Base-by-base conservation (phyloP, 768 basidiomycete species). In the Naganishia kalamii region DNA sequence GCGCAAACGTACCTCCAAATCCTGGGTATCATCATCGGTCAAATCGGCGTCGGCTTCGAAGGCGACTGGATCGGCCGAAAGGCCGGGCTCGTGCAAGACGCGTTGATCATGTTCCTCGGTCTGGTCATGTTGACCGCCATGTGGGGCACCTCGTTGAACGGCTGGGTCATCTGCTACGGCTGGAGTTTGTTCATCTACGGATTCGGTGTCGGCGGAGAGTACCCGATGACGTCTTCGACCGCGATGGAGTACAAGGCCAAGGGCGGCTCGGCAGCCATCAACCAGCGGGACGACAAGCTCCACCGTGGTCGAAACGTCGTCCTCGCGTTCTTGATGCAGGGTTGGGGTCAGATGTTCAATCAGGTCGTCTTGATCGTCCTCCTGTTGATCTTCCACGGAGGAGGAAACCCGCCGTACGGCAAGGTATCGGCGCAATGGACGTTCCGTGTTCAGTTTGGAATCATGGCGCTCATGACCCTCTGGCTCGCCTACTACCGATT, bases 401-500 rank as follows among this genome's bases (percentile, higher is more conserved):
- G 69, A 19, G 71, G 67, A 21, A 69, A 72, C 62, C 71, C 74
- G 41, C 74, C 76, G 17, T 81, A 78, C 71, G 69, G 70, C 3
- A 60, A 43, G 1, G 65, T 70, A 15, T 69, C 77, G 1, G 75
- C 77, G 4, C 80, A 81, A 65, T 78, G 76, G 74, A 81, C 79
- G 0, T 81, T 77, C 75, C 71, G 80, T 47, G 74, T 81, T 11
- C 72, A 77, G 35, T 81, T 81, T 68, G 80, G 72, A 19, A 70
- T 80, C 69, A 77, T 80, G 69, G 77, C 73, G n/a, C 65, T 76
- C 35, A 76, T 79, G 70, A 80, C 78, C 40, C 69, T 79, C 40
- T 81, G 80, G 80, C 76, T 81, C 27, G 77, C 78, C 46, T 80
- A 80, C 75, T 79, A 76, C 75, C 77, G 80, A 70, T 77, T 75